Percentiles rank a stretch among this genome's conserved stretches.
phyloP scores from a whole-genome alignment of 148 eudicot species.

The Cornus florida region DNA sequence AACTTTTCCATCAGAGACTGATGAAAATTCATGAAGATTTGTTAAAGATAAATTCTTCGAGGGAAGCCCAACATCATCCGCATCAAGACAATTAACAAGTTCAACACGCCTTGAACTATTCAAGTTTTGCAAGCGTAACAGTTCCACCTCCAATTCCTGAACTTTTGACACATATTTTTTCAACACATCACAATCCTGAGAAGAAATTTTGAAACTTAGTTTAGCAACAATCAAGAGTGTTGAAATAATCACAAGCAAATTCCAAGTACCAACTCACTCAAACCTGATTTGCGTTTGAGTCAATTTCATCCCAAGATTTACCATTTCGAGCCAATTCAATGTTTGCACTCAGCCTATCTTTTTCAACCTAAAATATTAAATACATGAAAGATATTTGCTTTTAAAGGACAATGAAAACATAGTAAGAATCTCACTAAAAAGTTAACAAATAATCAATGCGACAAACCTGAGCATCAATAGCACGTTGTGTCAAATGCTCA shows the following conservation, averaged over 20 bases:
- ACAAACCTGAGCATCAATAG: constrained; percentile 90
- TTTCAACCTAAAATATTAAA: constrained; percentile 59
- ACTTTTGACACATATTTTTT: constrained; percentile 66
- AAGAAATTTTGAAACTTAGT: neutral
- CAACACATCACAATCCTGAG: constrained; percentile 68
- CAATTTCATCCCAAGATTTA: constrained; percentile 83
- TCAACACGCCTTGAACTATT: constrained; percentile 38
- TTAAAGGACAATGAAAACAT: neutral
- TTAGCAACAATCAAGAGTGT: constrained; percentile 3
- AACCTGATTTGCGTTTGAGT: constrained; percentile 55
- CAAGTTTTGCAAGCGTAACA: constrained; percentile 48
- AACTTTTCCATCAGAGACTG: constrained; percentile 35
- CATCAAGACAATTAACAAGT: constrained; percentile 42
- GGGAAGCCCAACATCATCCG: constrained; percentile 58
- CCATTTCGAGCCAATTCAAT: constrained; percentile 78
- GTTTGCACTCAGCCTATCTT: constrained; percentile 66
- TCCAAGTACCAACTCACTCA: constrained; percentile 1
- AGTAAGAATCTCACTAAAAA: neutral
- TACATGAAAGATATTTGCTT: neutral
- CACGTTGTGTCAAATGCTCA: constrained; percentile 74
- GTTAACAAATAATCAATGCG: neutral
- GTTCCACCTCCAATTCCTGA: constrained; percentile 78
- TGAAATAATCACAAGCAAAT: neutral
- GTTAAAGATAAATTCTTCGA: constrained; percentile 35
- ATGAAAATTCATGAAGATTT: constrained; percentile 37